Evolutionary conservation across 2,329 filamentous ascomycete species (phyloP).

Genomic region (Chaetomium sp.): DNA sequence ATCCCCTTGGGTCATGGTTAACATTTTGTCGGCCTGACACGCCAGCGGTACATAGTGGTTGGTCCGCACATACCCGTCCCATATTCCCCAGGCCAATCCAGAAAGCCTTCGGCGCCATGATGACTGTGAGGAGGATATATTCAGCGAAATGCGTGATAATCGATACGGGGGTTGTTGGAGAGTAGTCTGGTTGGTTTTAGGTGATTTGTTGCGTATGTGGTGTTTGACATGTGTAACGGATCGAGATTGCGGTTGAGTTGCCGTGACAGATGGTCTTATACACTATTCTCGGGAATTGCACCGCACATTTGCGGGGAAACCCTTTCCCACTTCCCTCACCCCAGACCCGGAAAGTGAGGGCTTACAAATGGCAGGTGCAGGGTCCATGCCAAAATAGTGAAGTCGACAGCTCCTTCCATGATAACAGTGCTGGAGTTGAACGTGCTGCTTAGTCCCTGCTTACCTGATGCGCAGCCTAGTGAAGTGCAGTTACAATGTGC

Average conservation of each 20-base stretch:
- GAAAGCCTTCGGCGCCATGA: conserved; percentile 56
- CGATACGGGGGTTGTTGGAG: not conserved
- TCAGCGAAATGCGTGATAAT: not conserved
- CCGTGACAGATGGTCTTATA: not conserved
- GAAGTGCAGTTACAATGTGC: no score
- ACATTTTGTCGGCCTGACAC: not conserved
- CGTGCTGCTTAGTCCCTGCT: no score
- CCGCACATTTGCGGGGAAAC: conserved; percentile 5
- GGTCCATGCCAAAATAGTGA: not conserved
- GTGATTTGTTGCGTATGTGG: not conserved
- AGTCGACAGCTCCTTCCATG: not conserved
- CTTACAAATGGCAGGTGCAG: conserved; percentile 2
- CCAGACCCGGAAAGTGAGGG: not conserved
- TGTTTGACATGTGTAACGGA: not conserved
- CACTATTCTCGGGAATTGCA: not conserved
- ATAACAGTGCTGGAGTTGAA: not conserved
- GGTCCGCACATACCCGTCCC: conserved; percentile 55
- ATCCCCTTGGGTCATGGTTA: conserved; percentile 54
- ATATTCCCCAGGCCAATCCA: conserved; percentile 87
- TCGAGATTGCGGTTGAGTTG: not conserved
- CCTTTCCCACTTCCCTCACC: not conserved
- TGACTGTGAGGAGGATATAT: not conserved
- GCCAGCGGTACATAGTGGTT: no score
- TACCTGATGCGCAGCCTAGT: no score
- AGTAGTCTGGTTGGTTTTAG: not conserved